Base-by-base conservation (phyloP, 106 monocot genomes). In the Acorus calamus region DNA sequence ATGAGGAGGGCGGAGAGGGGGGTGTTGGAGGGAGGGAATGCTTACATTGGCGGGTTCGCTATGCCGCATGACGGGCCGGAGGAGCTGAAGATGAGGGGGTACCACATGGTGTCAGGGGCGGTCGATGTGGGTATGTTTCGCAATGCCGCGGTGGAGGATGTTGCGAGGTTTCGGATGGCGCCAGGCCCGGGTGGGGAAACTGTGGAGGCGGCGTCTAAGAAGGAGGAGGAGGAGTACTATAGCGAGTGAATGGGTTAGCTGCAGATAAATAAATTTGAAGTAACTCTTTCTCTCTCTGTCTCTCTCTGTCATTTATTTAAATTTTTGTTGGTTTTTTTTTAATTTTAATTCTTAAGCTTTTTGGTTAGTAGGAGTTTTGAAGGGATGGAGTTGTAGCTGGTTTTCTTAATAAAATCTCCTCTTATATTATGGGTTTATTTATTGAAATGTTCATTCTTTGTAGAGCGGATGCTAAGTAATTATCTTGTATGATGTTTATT, bases 91-190 rank as follows among this genome's bases (percentile, higher is more conserved):
- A 54, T 59, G 83, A 78, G 93, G 64, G 93, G 93, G 47, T 93
- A 89, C 54, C 85, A 89, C 49, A 83, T 94, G 89, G 89, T 94
- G 48, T 50, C 89, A 0, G 89, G 93, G 11, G 86, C 81, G 0
- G 83, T 81, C 56, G 93, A 94, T 62, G 3, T 94, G 55, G 89
- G 67, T 3, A 75, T 94, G 67, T 94, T 94, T 64, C 66, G 83
- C 62, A 54, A 75, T 62, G 89, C 89, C 5, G 86, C 86, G 4
- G 83, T 86, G 48, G 86, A 94, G 64, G 93, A 94, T 43, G 89
- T 94, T 12, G 43, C 11, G 63, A 68, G 62, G 52, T 94, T 86
- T 48, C 63, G 71, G 70, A 65, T 14, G 8, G 75, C 75, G 44
- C 6, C 50, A 3, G 49, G 62, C n/a, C 55, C 2, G 3, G 61